Evolutionary conservation across 805 yeast genomes (phyloP), one percentile per base, ranked within the genome.

Genomic region (Jamesozyma spencerorum): DNA sequence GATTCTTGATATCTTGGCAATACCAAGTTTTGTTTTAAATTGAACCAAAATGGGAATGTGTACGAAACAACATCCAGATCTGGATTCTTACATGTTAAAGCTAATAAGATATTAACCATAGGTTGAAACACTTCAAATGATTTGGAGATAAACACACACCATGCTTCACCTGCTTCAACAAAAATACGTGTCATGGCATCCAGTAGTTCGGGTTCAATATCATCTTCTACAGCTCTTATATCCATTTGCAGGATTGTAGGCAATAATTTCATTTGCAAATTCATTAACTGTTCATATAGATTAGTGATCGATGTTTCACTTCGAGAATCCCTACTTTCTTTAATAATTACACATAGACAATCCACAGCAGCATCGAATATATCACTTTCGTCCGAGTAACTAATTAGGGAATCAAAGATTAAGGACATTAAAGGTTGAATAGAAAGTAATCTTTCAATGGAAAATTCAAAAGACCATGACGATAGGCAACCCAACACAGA

Each of bases 151-250:
- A 84, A 68, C 27, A 84, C 83, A 61, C 86, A 92, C 98, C 98
- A 92, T 1, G 94, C 74, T 63, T 87, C 97, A 42, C 95, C 95
- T 2, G 97, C 94, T 51, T 87, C 94, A 5, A 87, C 84, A 58
- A 83, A 85, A 33, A 92, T 59, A 53, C 92, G 71, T 0, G 94
- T 75, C 39, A 84, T 65, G 12, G 83, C 77, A 42, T 79, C 80
- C 53, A 83, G 72, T 30, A 72, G 69, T 28, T 82, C 92, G 1
- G 46, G 45, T 19, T 52, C 54, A 19, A 74, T 69, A 50, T 81
- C 90, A 42, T 75, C 78, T 39, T 64, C 60, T 26, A 63, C 48
- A 7, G 46, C 39, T 13, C 38, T 31, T n/a, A 37, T 41, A n/a
- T 43, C 36, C 4, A 48, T 27, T n/a, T 44, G 43, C 1, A 37